Evolutionary conservation across 352 stramenopile genomes (phyloP), one percentile per base, ranked within the genome.

Genomic region (Halophytophthora batemanensis): DNA sequence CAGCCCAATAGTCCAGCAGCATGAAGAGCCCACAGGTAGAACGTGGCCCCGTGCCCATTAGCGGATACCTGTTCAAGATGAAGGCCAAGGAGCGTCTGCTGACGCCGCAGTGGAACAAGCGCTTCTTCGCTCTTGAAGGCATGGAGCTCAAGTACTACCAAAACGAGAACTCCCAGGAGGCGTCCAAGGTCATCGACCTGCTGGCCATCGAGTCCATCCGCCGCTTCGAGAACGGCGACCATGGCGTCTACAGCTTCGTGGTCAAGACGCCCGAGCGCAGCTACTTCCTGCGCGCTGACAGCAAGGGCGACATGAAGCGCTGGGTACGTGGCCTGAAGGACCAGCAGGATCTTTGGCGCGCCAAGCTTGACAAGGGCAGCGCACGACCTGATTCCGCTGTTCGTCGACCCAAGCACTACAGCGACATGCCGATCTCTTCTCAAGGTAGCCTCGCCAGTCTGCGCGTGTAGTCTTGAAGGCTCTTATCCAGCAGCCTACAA

Each of bases 261-360:
- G 53, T 92, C 59, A 90, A 95, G 62, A 86, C 75, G 3, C 74
- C 76, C 0, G 65, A 81, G 22, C 75, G 84, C 11, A 90, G 71
- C 55, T 94, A 89, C 58, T 92, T 94, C 39, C 45, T 94, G 28
- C 77, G 83, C 6, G 74, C 84, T 22, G 82, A 93, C 37, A 81
- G 64, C 52, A 91, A 95, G 49, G 82, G 82, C 37, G 84, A 95
- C 66, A 90, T 95, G 80, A 95, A 92, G 61, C 80, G 81, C 12
- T 95, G 82, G 82, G 84, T 92, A 21, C 78, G 82, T 17, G 80
- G 82, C 0, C 79, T 95, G 35, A 75, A 73, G 31, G 82, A 93
- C 35, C 84, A 92, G 58, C 84, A 94, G 48, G 80, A 92, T 28
- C 56, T 95, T 38, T 90, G 82, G 80, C 78, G 74, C n/a, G 64